phyloP scores from a whole-genome alignment of 169 alveolate species.

The Cryptosporidium sp. region DNA sequence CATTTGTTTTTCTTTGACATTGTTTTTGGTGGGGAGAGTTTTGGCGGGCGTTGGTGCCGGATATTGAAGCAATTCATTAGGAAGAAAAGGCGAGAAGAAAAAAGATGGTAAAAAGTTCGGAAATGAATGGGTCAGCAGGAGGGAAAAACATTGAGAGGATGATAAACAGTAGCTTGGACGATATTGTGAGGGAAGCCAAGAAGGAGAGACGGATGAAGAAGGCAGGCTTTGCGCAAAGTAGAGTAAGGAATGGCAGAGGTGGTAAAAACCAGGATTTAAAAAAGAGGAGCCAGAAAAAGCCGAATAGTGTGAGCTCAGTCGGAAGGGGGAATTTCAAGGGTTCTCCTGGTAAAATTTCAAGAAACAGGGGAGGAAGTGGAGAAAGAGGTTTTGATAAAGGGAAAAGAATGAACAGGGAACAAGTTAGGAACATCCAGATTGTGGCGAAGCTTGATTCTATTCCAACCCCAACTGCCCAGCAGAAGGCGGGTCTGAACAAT shows the following conservation, averaged over 20 bases:
- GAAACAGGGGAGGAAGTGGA: neutral
- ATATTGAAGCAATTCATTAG: neutral
- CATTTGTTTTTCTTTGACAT: neutral
- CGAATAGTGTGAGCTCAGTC: neutral
- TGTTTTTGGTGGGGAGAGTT: constrained; percentile 1
- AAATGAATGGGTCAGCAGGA: neutral
- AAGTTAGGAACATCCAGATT: constrained; percentile 37
- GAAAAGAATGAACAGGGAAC: constrained; percentile 4
- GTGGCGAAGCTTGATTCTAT: constrained; percentile 50
- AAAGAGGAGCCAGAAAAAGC: neutral
- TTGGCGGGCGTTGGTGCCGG: constrained; percentile 2
- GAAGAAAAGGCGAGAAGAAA: neutral
- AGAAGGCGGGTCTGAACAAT: constrained; percentile 41
- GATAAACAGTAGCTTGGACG: constrained; percentile 59
- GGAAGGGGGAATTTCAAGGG: neutral
- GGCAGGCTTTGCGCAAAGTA: neutral
- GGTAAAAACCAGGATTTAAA: neutral
- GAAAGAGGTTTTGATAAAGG: constrained; percentile 9
- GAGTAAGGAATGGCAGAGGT: neutral
- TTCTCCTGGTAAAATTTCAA: neutral
- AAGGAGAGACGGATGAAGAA: constrained; percentile 19
- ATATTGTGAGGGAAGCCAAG: constrained; percentile 38
- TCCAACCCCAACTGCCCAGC: constrained; percentile 69
- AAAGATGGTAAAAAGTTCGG: neutral
- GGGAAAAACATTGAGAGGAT: constrained; percentile 21